phyloP scores from a whole-genome alignment of 805 yeast species.

The Wickerhamomyces xylosicus region DNA sequence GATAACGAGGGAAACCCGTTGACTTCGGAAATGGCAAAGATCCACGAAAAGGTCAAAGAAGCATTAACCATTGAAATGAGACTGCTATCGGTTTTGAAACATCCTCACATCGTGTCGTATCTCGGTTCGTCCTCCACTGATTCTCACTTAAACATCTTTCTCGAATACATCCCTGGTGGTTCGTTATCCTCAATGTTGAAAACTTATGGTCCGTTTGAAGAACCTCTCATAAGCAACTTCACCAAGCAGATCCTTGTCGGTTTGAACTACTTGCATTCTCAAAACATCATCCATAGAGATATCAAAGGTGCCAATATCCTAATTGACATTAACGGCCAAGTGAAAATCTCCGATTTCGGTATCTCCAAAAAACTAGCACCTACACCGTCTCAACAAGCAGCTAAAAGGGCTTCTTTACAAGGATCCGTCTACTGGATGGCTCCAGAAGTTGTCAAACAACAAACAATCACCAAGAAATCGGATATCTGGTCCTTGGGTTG shows the following conservation, averaged over 20 bases:
- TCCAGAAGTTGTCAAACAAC: slow-evolving; percentile 94
- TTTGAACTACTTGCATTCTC: slow-evolving; percentile 60
- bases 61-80: slow-evolving; percentile 78
- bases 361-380: slow-evolving; percentile 64
- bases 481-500: slow-evolving; percentile 98
- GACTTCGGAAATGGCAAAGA: slow-evolving; percentile 1
- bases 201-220: slow-evolving; percentile 74
- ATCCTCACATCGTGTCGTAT: slow-evolving; percentile 87
- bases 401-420: slow-evolving; percentile 72
- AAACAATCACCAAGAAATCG: slow-evolving; percentile 82
- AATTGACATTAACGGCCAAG: slow-evolving; percentile 71
- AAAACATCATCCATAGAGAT: slow-evolving; percentile 75
- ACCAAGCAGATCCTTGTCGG: slow-evolving; percentile 72
- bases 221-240: slow-evolving; percentile 61
- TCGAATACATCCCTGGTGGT: slow-evolving; percentile 68
- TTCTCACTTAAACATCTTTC: slow-evolving; percentile 64
- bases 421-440: slow-evolving; percentile 99
- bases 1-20: slow-evolving; percentile 9
- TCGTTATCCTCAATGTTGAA: slow-evolving; percentile 60
- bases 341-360: slow-evolving; percentile 82
- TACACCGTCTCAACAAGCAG: slow-evolving; percentile 18
- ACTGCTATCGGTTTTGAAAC: slow-evolving; percentile 68
- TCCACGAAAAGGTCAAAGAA: slow-evolving; percentile 53
- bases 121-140: slow-evolving; percentile 79
- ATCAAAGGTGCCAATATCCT: slow-evolving; percentile 84